These are phyloP conservation scores for Calocera viscosa DNA, from an alignment of 768 basidiomycete species.

Conservation along the genomic window DNA sequence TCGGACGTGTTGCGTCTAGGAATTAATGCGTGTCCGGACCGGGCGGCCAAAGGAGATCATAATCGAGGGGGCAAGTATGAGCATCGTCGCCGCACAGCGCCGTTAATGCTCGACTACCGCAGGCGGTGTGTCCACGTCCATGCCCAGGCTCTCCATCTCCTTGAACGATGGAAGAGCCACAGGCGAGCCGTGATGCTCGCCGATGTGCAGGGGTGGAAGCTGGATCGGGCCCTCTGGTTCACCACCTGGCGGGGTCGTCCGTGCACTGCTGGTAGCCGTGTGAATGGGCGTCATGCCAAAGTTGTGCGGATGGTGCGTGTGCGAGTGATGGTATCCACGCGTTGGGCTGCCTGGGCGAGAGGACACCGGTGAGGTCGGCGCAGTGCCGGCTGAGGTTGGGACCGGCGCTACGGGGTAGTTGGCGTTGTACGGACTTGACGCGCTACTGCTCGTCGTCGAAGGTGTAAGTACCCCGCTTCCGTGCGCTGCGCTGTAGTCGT, in stretches of 20 bases:
- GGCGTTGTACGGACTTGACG: conserved; percentile 8
- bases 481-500: background rate
- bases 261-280: background rate
- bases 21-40: conserved; percentile 1
- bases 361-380: background rate
- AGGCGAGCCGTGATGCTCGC: background rate
- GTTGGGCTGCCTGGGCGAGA: background rate
- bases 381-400: background rate
- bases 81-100: background rate
- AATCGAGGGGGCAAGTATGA: background rate
- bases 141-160: conserved; percentile 1
- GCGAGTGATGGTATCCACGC: background rate
- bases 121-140: conserved; percentile 4
- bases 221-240: conserved; percentile 6
- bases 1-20: conserved; percentile 1
- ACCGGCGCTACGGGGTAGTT: background rate
- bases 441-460: background rate
- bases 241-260: background rate
- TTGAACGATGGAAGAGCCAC: background rate
- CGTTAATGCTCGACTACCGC: background rate
- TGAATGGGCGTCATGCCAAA: conserved; percentile 12
- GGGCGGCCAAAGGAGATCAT: conserved; percentile 4
- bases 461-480: conserved; percentile 8
- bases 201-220: conserved; percentile 2
- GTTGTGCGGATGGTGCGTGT: background rate